Conservation (phyloP, 1,139 yeast genomes). For the Arxiozyma heterogenica region DNA sequence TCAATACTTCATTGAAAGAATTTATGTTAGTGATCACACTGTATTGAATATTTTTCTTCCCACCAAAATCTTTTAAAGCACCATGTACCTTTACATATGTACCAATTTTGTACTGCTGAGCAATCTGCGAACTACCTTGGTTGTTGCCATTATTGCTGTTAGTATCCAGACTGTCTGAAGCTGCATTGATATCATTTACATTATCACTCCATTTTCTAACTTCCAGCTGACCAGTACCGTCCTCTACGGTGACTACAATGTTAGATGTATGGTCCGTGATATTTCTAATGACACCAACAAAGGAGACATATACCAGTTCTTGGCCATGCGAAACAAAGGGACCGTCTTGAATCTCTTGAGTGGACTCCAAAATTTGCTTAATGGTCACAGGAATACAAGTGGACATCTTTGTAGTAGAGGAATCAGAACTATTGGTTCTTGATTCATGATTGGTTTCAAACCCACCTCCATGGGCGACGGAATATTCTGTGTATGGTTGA, state of each 20-base stretch:
- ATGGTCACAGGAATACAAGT: constrained; percentile 75
- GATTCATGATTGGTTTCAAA: constrained; percentile 23
- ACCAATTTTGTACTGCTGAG: constrained; percentile 32
- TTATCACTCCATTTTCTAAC: constrained; percentile 65
- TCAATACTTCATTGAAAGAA: constrained; percentile 67
- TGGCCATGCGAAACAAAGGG: constrained; percentile 61
- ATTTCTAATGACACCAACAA: constrained; percentile 59
- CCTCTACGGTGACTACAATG: constrained; percentile 57
- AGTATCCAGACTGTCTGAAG: constrained; percentile 17
- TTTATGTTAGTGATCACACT: constrained; percentile 51
- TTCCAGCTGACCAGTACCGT: constrained; percentile 74
- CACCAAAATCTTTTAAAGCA: constrained; percentile 59
- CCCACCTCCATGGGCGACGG: constrained; percentile 26
- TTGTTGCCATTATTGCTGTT: constrained; percentile 28
- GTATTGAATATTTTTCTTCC: constrained; percentile 56
- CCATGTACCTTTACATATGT: constrained; percentile 67
- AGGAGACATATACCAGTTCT: constrained; percentile 49
- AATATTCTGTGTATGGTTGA: constrained; percentile 29
- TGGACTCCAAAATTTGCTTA: constrained; percentile 63
- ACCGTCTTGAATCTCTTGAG: constrained; percentile 62
- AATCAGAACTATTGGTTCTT: constrained; percentile 27
- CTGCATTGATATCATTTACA: constrained; percentile 31
- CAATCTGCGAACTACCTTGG: constrained; percentile 29
- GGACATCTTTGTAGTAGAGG: constrained; percentile 14
- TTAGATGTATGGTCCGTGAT: constrained; percentile 47